Conservation (phyloP, 164 flowering plant species). For the Magnolia kwangsiensis region DNA sequence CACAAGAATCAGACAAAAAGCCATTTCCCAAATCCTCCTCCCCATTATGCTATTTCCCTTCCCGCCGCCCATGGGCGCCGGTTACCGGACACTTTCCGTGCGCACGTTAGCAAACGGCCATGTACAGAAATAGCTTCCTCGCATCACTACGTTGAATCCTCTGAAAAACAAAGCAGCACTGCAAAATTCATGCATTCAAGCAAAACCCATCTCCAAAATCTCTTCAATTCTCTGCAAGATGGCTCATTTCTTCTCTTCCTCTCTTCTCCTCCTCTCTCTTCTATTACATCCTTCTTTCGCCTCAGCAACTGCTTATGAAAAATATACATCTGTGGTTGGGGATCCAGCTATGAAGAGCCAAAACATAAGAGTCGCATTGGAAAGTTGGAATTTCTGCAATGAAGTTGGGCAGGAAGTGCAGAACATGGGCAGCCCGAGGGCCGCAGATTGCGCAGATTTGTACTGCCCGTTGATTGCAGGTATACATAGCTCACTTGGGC, state of each 20-base stretch:
- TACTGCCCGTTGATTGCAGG: constrained; percentile 25
- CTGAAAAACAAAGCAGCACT: neutral
- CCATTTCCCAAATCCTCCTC: neutral
- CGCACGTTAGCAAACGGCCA: neutral
- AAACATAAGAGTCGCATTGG: constrained; percentile 43
- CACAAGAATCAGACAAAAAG: neutral
- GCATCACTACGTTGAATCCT: neutral
- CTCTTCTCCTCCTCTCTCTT: neutral
- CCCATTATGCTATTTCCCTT: neutral
- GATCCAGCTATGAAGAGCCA: constrained; percentile 52
- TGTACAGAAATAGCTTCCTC: neutral
- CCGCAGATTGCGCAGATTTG: constrained; percentile 50
- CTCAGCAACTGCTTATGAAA: neutral
- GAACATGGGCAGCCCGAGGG: constrained; percentile 49
- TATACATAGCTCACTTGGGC: neutral
- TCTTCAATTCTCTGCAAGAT: neutral
- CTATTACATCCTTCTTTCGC: neutral
- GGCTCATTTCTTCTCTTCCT: neutral
- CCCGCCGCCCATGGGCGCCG: neutral
- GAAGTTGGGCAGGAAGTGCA: constrained; percentile 54
- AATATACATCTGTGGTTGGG: constrained; percentile 41
- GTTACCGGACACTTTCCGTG: neutral
- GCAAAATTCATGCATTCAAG: neutral
- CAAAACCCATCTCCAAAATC: neutral
- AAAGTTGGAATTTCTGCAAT: constrained; percentile 64